Percentiles rank a stretch among this genome's conserved stretches.
These are phyloP conservation scores for Linum lewisii DNA, from an alignment of 345 rosid genomes.

Conservation along the genomic window DNA sequence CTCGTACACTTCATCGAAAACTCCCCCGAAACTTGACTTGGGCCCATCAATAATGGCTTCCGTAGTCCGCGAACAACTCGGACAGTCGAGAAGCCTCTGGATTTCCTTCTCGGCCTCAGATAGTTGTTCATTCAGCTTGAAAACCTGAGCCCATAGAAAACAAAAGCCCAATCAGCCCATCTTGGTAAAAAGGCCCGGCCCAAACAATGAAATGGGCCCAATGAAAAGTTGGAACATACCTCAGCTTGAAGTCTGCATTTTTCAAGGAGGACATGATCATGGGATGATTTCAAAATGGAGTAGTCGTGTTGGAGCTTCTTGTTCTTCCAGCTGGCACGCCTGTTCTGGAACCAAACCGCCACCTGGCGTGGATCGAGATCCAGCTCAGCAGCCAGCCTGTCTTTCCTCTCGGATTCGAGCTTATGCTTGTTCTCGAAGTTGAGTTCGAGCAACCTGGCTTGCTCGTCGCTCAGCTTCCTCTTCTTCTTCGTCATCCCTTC, in stretches of 20 bases:
- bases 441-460: constrained; percentile 79
- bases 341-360: constrained; percentile 89
- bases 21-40: constrained; percentile 29
- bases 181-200: too few relatives aligned
- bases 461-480: constrained; percentile 59
- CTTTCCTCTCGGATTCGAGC: constrained; percentile 78
- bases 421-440: constrained; percentile 80
- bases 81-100: constrained; percentile 36
- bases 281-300: constrained; percentile 41
- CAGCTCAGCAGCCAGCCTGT: constrained; percentile 71
- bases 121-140: constrained; percentile 42
- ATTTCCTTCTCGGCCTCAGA: constrained; percentile 44
- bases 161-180: too few relatives aligned
- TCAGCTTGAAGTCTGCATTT: constrained; percentile 67
- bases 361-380: constrained; percentile 84
- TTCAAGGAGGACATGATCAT: constrained; percentile 40
- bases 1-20: constrained; percentile 32
- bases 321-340: constrained; percentile 85
- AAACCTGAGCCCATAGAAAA: too few relatives aligned
- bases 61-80: constrained; percentile 40
- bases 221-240: constrained; percentile 28
- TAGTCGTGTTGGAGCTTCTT: constrained; percentile 74
- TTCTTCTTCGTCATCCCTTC: too few relatives aligned
- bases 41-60: constrained; percentile 30
- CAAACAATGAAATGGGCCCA: too few relatives aligned